Percentiles rank a stretch among this genome's conserved stretches.
These are phyloP conservation scores for Kwoniella dendrophila DNA, from an alignment of 768 basidiomycete genomes.

Conservation along the genomic window DNA sequence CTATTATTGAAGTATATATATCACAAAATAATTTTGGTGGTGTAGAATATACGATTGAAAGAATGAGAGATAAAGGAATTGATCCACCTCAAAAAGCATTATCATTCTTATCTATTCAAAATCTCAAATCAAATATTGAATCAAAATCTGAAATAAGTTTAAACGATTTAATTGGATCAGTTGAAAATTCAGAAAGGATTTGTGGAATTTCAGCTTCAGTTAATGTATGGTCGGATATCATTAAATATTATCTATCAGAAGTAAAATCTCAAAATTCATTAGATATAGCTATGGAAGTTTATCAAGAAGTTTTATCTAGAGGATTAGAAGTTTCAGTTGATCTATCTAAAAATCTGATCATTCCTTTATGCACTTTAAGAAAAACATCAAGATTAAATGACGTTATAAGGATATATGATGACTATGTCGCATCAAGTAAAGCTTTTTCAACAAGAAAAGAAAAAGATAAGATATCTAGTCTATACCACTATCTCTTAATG, in stretches of 20 bases:
- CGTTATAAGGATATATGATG: conserved; percentile 32
- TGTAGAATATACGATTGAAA: conserved; percentile 16
- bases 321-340: conserved; percentile 22
- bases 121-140: conserved; percentile 1
- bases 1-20: conserved; percentile 27
- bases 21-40: conserved; percentile 8
- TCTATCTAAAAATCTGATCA: conserved; percentile 30
- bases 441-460: not conserved
- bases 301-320: conserved; percentile 20
- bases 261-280: conserved; percentile 10
- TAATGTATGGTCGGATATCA: conserved; percentile 29
- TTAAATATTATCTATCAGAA: conserved; percentile 16
- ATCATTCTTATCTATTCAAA: conserved; percentile 8
- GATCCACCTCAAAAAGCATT: conserved; percentile 21
- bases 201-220: not conserved
- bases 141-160: conserved; percentile 4
- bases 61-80: conserved; percentile 27
- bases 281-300: conserved; percentile 22
- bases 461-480: conserved; percentile 1
- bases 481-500: conserved; percentile 26
- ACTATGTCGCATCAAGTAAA: conserved; percentile 6
- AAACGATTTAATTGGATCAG: conserved; percentile 17
- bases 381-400: conserved; percentile 13
- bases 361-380: conserved; percentile 22
- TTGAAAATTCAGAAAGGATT: conserved; percentile 24